Evolutionary conservation across 805 yeast genomes (phyloP), one percentile per base, ranked within the genome.

Genomic region (Cyberlindnera lachancei): DNA sequence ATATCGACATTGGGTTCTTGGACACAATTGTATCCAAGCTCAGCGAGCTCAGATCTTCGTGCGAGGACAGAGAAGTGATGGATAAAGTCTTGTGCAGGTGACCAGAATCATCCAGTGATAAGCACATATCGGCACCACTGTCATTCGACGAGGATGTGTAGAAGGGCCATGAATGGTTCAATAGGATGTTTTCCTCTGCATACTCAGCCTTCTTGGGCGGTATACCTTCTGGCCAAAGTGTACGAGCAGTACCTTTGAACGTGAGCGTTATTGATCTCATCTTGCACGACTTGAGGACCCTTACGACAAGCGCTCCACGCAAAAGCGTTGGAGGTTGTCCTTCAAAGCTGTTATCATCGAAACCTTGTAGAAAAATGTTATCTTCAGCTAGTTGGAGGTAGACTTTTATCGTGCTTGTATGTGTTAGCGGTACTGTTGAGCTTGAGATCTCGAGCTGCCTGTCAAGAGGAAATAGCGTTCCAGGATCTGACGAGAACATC

Each of bases 171-270:
- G 82, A 75, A 53, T 90, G 96, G 31, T 73, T 69, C 18, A 85
- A 69, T 16, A 88, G 52, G 32, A 73, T 81, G 40, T 70, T 72
- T 15, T 68, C 55, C 45, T 92, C 98, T 21, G 57, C 55, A 38
- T 72, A 77, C 11, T 76, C 81, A 13, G 64, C 63, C 43, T 77
- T 76, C 52, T 81, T 84, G 0, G 96, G 96, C 1, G 97, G 97
- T 14, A 90, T 88, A 3, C 98, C 98, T 50, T 92, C 96, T 3
- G 96, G 96, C 96, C 96, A 88, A 39, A 88, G 95, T 0, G 96
- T 88, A 42, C 82, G 68, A 23, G 82, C 71, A 2, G 55, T 51
- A 1, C 96, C 96, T 32, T 67, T 66, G 45, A 88, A 75, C 2
- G 66, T 61, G 29, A 88, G 61, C 5, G 61, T 53, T 10, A 88